Base-by-base conservation (phyloP, 2,329 filamentous ascomycete species). In the Phaeosphaeriaceae sp. region DNA sequence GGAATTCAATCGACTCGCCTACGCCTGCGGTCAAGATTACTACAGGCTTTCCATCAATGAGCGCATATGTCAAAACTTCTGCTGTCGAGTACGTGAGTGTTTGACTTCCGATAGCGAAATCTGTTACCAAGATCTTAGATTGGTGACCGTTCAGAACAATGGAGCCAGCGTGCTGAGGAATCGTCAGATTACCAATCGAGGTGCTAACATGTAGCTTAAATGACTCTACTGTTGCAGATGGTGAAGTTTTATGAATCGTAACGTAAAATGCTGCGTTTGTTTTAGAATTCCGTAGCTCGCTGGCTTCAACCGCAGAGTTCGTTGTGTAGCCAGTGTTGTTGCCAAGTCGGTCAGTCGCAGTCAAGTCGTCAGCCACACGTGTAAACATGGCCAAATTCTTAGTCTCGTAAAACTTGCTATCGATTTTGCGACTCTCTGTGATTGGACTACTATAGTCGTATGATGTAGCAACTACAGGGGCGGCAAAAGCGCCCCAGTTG, bases 361-460 rank as follows among this genome's bases (percentile, higher is more conserved):
- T 79, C 35, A 87, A 68, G 45, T 84, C 83, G 17, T 77, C 75
- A 2, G 84, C 83, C 33, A 80, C 77, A 23, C 83, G 77, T 0
- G 83, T 84, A 62, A 87, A 87, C 50, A 86, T 64, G 1, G 81
- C 81, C 21, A 86, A 68, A 17, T 86, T 76, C 65, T 87, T 87
- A 0, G 83, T 86, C 67, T 87, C 84, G 48, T 82, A 82, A 62
- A 81, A 87, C 62, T 87, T 87, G 58, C 77, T 78, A 35, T 80
- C 79, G 16, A 87, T 81, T 8, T 74, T 73, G 11, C 84, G 77
- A 57, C 81, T 81, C 61, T 86, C 83, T 1, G 80, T 81, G 13
- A 87, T 83, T 0, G 84, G 83, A 3, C 83, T 81, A 4, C 81
- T 83, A 63, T 87, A 87, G 63, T 87, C 85, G 56, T 87, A 87